Evolutionary conservation across 768 basidiomycete species (phyloP).

Genomic region (Kwoniella dejecticola): DNA sequence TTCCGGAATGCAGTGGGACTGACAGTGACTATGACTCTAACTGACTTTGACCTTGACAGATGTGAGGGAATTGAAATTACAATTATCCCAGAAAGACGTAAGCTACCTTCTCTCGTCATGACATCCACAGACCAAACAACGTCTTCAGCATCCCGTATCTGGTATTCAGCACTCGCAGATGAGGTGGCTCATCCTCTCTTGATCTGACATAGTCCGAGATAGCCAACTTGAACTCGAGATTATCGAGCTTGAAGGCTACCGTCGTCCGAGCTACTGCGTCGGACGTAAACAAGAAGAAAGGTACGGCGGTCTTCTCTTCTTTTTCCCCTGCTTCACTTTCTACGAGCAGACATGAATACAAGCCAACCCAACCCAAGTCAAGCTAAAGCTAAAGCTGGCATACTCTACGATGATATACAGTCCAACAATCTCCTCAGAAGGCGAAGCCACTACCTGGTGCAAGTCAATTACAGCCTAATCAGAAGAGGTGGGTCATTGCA

Average conservation of each 20-base stretch:
- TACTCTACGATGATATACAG: too few relatives aligned
- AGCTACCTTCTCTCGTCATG: background rate
- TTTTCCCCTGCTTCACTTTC: too few relatives aligned
- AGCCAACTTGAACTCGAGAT: constrained; percentile 19
- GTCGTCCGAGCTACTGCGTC: constrained; percentile 27
- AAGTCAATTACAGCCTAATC: constrained; percentile 27
- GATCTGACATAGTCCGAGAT: constrained; percentile 27
- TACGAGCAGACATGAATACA: too few relatives aligned
- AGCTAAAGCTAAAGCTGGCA: too few relatives aligned
- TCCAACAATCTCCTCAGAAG: constrained; percentile 17
- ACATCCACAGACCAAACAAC: too few relatives aligned
- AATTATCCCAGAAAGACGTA: constrained; percentile 41
- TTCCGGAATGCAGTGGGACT: too few relatives aligned
- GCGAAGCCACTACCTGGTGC: constrained; percentile 13
- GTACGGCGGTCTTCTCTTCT: background rate
- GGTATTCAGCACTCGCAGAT: too few relatives aligned
- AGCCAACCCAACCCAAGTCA: too few relatives aligned
- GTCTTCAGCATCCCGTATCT: too few relatives aligned
- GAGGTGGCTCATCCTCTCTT: too few relatives aligned
- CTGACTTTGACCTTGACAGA: too few relatives aligned
- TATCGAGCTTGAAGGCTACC: constrained; percentile 35
- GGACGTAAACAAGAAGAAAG: constrained; percentile 36
- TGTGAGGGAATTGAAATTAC: constrained; percentile 23
- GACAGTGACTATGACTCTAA: too few relatives aligned
- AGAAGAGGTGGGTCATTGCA: constrained; percentile 19